Percentiles rank a stretch among this genome's conserved stretches.
Conservation (phyloP, 768 basidiomycete genomes). For the Clitopilus hobsonii region DNA sequence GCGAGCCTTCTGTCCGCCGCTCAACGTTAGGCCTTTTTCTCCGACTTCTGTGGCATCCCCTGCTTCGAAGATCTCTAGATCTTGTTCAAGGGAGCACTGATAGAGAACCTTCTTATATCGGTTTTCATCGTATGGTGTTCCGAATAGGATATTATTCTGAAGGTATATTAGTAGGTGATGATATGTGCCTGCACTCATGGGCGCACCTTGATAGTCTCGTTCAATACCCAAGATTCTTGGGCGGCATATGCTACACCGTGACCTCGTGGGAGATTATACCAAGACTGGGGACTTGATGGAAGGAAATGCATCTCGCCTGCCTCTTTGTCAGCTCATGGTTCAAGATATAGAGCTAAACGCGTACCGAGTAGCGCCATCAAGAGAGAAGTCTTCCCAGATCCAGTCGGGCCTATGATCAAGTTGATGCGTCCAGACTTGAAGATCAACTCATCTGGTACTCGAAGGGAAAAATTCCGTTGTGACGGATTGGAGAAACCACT, state of each 20-base stretch:
- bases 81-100: conserved; percentile 70
- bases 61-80: conserved; percentile 64
- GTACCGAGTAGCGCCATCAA: conserved; percentile 56
- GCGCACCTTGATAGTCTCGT: conserved; percentile 63
- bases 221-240: conserved; percentile 85
- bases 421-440: conserved; percentile 54
- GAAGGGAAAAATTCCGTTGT: conserved; percentile 43
- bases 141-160: conserved; percentile 80
- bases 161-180: not conserved
- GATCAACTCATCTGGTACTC: conserved; percentile 45
- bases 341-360: not conserved
- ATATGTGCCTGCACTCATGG: not conserved
- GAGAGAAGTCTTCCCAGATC: conserved; percentile 60
- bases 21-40: conserved; percentile 61
- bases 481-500: conserved; percentile 33
- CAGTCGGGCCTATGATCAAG: conserved; percentile 56
- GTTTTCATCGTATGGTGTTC: conserved; percentile 67
- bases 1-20: conserved; percentile 49
- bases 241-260: conserved; percentile 75
- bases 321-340: not conserved
- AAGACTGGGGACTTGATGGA: conserved; percentile 46
- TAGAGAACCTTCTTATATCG: conserved; percentile 73
- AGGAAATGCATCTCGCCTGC: conserved; percentile 65
- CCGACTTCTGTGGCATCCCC: conserved; percentile 70
- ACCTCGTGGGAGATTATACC: conserved; percentile 64